Base-by-base conservation (phyloP, 768 basidiomycete species). In the Coprinopsis marcescibilis region DNA sequence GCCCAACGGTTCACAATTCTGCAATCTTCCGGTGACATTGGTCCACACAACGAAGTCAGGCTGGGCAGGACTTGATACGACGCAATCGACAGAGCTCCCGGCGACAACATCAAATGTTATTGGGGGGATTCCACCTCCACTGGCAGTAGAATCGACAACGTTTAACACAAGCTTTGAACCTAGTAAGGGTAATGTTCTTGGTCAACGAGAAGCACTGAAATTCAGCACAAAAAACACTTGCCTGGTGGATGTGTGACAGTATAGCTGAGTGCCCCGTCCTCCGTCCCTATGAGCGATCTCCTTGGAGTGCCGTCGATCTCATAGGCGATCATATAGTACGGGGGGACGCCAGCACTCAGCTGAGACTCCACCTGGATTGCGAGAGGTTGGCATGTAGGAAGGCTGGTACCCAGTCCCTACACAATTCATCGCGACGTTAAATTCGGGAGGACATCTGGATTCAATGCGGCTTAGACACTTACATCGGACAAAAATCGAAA, bases 1-100 rank as follows among this genome's bases (percentile, higher is more conserved):
- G 3, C 72, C 69, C 76, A 76, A 76, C 2, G 71, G 70, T 27
- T 72, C 55, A 52, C 75, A 78, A 11, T 73, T 73, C 32, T 59
- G 48, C 2, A 76, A 46, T 3, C 52, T 55, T 5, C 51, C 53
- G 0, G 73, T 71, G 35, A 69, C 59, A 54, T 74, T 74, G 11
- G 71, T 49, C 4, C 59, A 48, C n/a, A 74, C 58, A 0, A 60
- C 66, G 43, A 71, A 67, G n/a, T 60, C 42, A 3, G 59, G 54
- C 3, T 54, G 29, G 3, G 51, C 52, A 8, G 51, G 43, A 25
- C 57, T 40, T 34, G 57, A 29, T 40, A 62, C 46, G 52, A 65
- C 45, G 50, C 68, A 65, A 55, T 65, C 53, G 27, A 64, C 66
- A 13, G 56, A 52, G 36, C 60, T 52, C 12, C 66, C 65, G 30